Evolutionary conservation across 805 yeast genomes (phyloP).

Genomic region (Candida vartiovaarae): DNA sequence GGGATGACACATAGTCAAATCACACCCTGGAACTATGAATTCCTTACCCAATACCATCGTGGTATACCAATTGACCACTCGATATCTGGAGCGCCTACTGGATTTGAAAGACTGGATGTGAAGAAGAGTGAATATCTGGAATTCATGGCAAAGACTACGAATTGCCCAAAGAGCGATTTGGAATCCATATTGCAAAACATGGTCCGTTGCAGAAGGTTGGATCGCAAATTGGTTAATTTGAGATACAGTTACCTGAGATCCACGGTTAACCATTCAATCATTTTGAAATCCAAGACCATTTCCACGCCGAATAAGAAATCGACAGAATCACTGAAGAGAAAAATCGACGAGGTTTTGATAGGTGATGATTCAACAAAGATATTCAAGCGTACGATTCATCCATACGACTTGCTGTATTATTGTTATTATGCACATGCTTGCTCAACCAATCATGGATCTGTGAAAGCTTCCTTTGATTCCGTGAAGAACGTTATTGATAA

Average conservation of each 20-base stretch:
- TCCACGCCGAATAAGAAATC: neutral
- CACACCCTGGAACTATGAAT: neutral
- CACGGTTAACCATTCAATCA: neutral
- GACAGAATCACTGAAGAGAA: neutral
- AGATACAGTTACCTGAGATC: neutral
- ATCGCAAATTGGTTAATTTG: neutral
- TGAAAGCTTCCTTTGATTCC: neutral
- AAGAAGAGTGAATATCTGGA: conserved; percentile 1
- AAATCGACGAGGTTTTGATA: neutral
- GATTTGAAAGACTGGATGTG: conserved; percentile 1
- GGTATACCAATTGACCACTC: neutral
- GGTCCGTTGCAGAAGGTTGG: neutral
- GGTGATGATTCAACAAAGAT: neutral
- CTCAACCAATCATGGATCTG: neutral
- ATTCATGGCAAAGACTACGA: neutral
- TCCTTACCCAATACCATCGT: neutral
- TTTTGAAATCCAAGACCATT: neutral
- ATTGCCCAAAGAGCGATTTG: neutral
- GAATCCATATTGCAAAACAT: neutral
- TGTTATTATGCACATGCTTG: neutral
- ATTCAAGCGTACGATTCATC: neutral
- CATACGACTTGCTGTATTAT: neutral
- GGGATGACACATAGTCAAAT: neutral
- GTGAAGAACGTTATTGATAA: conserved; percentile 1
- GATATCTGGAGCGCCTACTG: neutral